Percentiles rank a stretch among this genome's conserved stretches.
phyloP scores from a whole-genome alignment of 1,139 yeast species.

The Geotrichum carabidarum region DNA sequence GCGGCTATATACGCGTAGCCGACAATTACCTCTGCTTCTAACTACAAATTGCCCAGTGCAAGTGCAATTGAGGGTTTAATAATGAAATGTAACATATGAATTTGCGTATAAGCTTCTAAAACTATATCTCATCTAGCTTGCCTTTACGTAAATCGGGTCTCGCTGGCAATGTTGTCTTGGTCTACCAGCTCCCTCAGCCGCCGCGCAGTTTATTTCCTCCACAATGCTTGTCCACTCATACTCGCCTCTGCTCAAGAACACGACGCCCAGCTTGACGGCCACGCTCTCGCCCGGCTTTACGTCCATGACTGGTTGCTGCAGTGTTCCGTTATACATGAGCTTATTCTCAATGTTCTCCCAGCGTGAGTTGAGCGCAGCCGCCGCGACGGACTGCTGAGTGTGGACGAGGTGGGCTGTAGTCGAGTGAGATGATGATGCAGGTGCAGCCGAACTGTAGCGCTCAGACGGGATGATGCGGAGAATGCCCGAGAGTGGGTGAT shows the following conservation, averaged over 20 bases:
- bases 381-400: conserved; percentile 6
- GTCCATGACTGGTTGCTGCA: conserved; percentile 49
- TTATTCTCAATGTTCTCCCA: conserved; percentile 27
- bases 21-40: neutral
- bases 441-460: conserved; percentile 21
- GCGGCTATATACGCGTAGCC: conserved; percentile 54
- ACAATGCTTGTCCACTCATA: conserved; percentile 74
- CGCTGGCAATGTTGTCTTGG: conserved; percentile 35
- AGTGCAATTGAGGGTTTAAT: neutral
- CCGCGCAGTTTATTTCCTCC: conserved; percentile 39
- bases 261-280: conserved; percentile 49
- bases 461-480: conserved; percentile 62
- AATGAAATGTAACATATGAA: neutral
- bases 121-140: conserved; percentile 18
- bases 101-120: neutral
- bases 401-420: neutral
- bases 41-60: neutral
- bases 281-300: conserved; percentile 44
- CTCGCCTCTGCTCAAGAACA: conserved; percentile 63
- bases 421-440: neutral
- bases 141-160: conserved; percentile 37
- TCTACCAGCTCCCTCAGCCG: conserved; percentile 16
- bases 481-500: conserved; percentile 45
- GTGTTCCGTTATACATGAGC: conserved; percentile 52
- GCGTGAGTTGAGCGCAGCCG: neutral